These are phyloP conservation scores for Mrakia frigida DNA, from an alignment of 768 basidiomycete genomes.

Conservation along the genomic window DNA sequence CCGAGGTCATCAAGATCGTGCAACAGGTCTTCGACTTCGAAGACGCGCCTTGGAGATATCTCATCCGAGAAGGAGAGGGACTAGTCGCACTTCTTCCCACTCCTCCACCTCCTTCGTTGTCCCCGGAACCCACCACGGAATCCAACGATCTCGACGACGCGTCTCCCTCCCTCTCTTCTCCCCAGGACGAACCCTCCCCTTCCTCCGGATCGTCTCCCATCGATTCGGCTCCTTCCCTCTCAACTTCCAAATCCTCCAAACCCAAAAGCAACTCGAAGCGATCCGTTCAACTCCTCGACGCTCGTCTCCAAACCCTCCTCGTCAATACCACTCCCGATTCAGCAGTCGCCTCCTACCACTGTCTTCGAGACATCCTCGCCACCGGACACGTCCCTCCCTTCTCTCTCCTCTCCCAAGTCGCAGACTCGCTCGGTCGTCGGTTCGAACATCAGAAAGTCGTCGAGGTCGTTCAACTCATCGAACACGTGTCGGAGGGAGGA, in stretches of 20 bases:
- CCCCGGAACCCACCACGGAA: too few relatives aligned
- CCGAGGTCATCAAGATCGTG: neutral
- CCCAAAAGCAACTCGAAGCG: neutral
- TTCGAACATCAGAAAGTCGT: slow-evolving; percentile 4
- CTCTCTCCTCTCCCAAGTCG: neutral
- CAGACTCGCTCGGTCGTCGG: slow-evolving; percentile 1
- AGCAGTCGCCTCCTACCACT: slow-evolving; percentile 1
- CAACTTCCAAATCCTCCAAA: neutral
- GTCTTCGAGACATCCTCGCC: slow-evolving; percentile 4
- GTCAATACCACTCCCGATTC: neutral
- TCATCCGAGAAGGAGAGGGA: slow-evolving; percentile 3
- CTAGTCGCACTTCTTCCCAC: neutral
- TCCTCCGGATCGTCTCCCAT: neutral
- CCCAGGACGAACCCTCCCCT: neutral
- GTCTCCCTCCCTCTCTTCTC: too few relatives aligned
- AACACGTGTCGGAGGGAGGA: neutral
- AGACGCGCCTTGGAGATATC: slow-evolving; percentile 7
- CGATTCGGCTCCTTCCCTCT: neutral
- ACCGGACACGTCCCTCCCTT: neutral
- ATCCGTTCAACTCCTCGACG: neutral
- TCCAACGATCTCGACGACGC: too few relatives aligned
- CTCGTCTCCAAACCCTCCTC: neutral
- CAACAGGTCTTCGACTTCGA: neutral
- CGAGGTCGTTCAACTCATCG: slow-evolving; percentile 8
- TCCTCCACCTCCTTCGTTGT: neutral